Base-by-base conservation (phyloP, 202 grass and related monocot species). In the Carex arenaria region DNA sequence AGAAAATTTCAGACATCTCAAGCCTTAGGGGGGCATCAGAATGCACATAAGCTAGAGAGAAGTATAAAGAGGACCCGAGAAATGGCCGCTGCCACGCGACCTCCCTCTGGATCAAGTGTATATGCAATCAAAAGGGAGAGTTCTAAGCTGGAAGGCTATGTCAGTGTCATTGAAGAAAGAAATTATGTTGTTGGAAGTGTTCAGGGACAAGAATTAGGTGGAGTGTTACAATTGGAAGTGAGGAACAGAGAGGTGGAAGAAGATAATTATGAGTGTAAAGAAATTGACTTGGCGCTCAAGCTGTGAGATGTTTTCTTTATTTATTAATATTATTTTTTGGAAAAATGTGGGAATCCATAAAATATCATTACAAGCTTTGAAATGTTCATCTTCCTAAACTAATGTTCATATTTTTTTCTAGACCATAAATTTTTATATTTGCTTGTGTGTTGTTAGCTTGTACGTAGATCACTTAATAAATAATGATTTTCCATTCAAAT, bases 1-100 rank as follows among this genome's bases (percentile, higher is more conserved):
- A 55, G 76, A 60, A 79, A 55, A 34, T 79, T 79, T n/a, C 76
- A 79, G 57, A 79, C 76, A 19, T 79, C 76, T 36, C 76, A 79
- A 32, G 76, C 76, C 34, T 7, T 79, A 30, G 76, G 76, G 3
- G 76, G 76, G 8, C 76, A 79, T 61, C 76, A 79, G 10, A 79
- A 79, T 61, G 76, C 76, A 5, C 76, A 79, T 38, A 79, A 79
- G 52, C 76, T 55, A 14, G 55, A 79, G 11, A 56, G 55, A 61
- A 69, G 67, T 17, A 69, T 69, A n/a, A 42, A 32, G 34, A 69
- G 32, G 7, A 69, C 67, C 6, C 36, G 18, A 36, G 66, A 69
- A 20, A 43, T 42, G 36, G 36, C 18, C 3, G 36, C 36, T 40
- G 3, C 67, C 7, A 42, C 4, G 36, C 36, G 2, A 69, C 36